Evolutionary conservation across 768 basidiomycete genomes (phyloP), one percentile per base, ranked within the genome.

Genomic region (Boletus rubescentipes): DNA sequence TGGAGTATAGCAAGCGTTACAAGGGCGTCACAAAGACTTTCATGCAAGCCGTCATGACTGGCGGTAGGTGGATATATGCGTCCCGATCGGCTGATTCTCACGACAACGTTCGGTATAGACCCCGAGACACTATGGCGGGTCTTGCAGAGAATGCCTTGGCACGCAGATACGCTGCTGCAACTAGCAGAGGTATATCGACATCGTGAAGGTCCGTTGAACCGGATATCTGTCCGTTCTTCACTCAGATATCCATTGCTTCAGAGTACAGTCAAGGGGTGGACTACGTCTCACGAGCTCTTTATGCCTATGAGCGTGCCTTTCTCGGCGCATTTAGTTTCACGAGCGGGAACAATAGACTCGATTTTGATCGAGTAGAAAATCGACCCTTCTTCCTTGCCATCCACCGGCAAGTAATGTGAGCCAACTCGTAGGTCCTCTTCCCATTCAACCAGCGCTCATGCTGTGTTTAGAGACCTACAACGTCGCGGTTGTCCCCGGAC

Each of bases 311-410:
- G 63, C 84, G 93, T 12, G 85, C 90, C 11, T 90, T 98, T 60
- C 80, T 93, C 15, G 91, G 93, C 3, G 76, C 87, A 0, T 96
- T 95, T 76, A 91, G 81, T 60, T 86, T 97, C 70, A 85, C 91
- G 2, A 83, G 73, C 34, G 96, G 95, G 9, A 72, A 79, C 2
- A 89, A 89, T 55, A 81, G 95, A 11, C 80, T 99, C 2, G 93
- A 96, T 64, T 99, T 98, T 67, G 85, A 91, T 58, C 79, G 73
- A 12, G 89, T 97, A 11, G 95, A 98, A 71, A 98, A 96, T 61
- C 78, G 96, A 37, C 91, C 93, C 0, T 91, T 99, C 71, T 98
- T 89, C 74, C 81, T 96, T 8, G 93, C 91, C 1, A 57, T 97
- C 2, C 91, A 93, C 61, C 79, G 93, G 51, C 87, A 91, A 63